Evolutionary conservation across 1,139 yeast genomes (phyloP).

Genomic region (Suhomyces chickasaworum): DNA sequence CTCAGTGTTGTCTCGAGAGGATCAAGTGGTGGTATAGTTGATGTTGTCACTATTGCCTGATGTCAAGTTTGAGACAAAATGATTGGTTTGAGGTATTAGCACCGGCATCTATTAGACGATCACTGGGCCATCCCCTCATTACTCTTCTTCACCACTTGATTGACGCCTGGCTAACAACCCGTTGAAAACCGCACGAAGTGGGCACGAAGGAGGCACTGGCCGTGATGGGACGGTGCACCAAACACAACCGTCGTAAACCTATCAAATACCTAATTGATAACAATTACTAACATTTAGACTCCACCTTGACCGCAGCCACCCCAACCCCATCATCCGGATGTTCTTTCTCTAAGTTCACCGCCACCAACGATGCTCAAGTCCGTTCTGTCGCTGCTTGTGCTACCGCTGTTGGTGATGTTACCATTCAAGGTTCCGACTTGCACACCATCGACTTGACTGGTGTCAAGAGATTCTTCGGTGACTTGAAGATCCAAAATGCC

Average conservation of each 20-base stretch:
- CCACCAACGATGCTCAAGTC: slow-evolving; percentile 76
- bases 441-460: slow-evolving; percentile 60
- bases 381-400: slow-evolving; percentile 73
- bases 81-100: too few species aligned
- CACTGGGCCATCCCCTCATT: background rate
- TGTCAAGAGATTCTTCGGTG: slow-evolving; percentile 73
- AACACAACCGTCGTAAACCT: background rate
- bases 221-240: background rate
- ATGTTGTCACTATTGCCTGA: too few species aligned
- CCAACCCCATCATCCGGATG: slow-evolving; percentile 57
- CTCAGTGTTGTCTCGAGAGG: too few species aligned
- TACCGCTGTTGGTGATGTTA: slow-evolving; percentile 78
- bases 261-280: background rate
- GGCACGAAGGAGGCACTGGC: background rate
- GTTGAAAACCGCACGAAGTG: background rate
- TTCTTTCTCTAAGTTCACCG: slow-evolving; percentile 59
- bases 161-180: background rate
- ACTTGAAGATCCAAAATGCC: slow-evolving; percentile 65
- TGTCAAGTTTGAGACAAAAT: too few species aligned
- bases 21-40: too few species aligned
- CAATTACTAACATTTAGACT: slow-evolving; percentile 34
- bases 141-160: background rate
- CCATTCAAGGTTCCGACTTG: slow-evolving; percentile 60
- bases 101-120: too few species aligned
- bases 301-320: slow-evolving; percentile 52